These are phyloP conservation scores for Globisporangium uncinulatum DNA, from an alignment of 352 stramenopile genomes.

Conservation along the genomic window DNA sequence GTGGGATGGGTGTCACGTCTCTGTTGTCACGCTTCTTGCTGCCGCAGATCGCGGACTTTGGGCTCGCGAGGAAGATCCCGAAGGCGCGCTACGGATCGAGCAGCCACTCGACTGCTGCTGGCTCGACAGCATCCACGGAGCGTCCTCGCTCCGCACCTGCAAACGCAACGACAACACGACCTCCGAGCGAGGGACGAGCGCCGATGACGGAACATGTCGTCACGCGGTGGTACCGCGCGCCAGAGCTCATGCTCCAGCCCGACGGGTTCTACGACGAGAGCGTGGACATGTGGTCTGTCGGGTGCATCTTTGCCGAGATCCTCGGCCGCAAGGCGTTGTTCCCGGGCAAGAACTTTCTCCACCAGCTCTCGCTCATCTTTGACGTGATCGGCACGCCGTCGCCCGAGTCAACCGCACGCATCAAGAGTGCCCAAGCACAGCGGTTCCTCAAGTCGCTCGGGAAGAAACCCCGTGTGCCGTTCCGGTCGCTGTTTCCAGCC, in stretches of 20 bases:
- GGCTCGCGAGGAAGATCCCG: conserved; percentile 54
- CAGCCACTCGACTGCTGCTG: background rate
- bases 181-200: conserved; percentile 16
- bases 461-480: conserved; percentile 48
- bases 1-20: background rate
- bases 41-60: conserved; percentile 62
- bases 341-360: conserved; percentile 74
- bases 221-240: conserved; percentile 88
- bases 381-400: conserved; percentile 63
- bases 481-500: conserved; percentile 42
- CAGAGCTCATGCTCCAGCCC: conserved; percentile 89
- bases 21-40: background rate
- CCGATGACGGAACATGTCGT: conserved; percentile 85
- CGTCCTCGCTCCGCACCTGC: conserved; percentile 47
- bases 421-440: conserved; percentile 73
- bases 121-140: conserved; percentile 9
- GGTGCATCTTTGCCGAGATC: conserved; percentile 81
- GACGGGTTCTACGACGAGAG: conserved; percentile 83
- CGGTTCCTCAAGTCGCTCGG: conserved; percentile 61
- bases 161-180: conserved; percentile 5
- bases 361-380: conserved; percentile 77
- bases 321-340: conserved; percentile 70
- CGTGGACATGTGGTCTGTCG: conserved; percentile 91
- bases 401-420: conserved; percentile 31
- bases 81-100: conserved; percentile 3